These are phyloP conservation scores for Coemansia pectinata DNA, from an alignment of 192 early-diverging fungal species.

Conservation along the genomic window DNA sequence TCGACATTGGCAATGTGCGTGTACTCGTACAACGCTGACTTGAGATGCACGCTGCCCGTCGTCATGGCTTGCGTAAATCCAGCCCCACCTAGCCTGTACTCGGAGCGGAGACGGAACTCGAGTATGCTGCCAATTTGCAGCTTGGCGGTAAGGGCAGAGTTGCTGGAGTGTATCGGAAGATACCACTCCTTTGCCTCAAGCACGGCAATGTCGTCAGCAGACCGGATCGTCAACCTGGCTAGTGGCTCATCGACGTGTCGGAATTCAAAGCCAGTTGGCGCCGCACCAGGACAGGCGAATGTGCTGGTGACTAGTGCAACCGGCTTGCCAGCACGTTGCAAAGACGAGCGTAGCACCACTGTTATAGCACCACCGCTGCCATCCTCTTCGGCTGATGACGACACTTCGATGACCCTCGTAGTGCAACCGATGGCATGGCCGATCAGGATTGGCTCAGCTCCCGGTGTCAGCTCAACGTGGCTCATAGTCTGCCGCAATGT, in stretches of 20 bases:
- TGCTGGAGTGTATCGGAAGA: background rate
- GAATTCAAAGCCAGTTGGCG: constrained; percentile 72
- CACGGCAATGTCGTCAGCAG: constrained; percentile 79
- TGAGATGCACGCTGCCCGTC: constrained; percentile 62
- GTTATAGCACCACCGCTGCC: background rate
- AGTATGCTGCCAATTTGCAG: constrained; percentile 55
- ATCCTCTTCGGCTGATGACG: background rate
- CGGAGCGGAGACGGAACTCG: constrained; percentile 78
- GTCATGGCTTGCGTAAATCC: constrained; percentile 66
- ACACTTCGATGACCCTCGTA: constrained; percentile 71
- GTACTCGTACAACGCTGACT: constrained; percentile 61
- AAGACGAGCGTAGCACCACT: background rate
- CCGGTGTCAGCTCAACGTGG: constrained; percentile 70
- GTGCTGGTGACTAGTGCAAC: constrained; percentile 8
- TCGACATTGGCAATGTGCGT: constrained; percentile 74
- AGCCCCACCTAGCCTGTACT: constrained; percentile 60
- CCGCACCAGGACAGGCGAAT: constrained; percentile 28
- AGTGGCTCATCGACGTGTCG: constrained; percentile 70
- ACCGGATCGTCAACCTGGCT: constrained; percentile 56
- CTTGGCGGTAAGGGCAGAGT: background rate
- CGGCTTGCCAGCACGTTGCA: background rate
- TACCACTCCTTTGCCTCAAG: constrained; percentile 87
- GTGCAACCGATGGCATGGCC: constrained; percentile 76
- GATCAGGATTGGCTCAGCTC: constrained; percentile 60
- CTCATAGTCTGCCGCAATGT: constrained; percentile 81